A percentile compares a stretch with the other conserved stretches of the same genome.
These are phyloP conservation scores for Kurtzmaniella quercitrusa DNA, from an alignment of 1,139 yeast species.

Conservation along the genomic window DNA sequence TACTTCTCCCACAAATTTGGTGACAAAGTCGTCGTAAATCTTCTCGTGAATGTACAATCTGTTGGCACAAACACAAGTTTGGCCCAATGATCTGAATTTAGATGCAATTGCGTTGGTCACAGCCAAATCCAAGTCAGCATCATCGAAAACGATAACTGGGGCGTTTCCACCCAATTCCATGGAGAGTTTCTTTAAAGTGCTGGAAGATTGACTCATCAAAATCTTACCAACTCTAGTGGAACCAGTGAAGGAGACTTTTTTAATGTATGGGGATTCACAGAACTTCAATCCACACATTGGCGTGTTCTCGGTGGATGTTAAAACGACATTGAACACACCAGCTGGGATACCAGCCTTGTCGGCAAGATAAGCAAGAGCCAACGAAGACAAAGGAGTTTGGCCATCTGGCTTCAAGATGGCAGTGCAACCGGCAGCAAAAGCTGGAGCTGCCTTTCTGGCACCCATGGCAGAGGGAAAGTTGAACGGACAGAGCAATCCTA, in stretches of 20 bases:
- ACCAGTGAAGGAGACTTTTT: constrained; percentile 86
- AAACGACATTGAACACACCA: constrained; percentile 41
- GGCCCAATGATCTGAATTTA: constrained; percentile 74
- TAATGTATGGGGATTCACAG: constrained; percentile 63
- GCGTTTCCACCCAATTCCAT: constrained; percentile 95
- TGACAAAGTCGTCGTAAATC: constrained; percentile 57
- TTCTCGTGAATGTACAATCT: constrained; percentile 62
- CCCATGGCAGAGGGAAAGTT: constrained; percentile 50
- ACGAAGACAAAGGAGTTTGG: constrained; percentile 41
- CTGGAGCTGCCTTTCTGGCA: constrained; percentile 45
- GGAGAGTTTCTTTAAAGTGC: constrained; percentile 77
- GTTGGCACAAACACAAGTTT: constrained; percentile 82
- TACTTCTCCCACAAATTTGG: constrained; percentile 35
- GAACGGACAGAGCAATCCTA: constrained; percentile 46
- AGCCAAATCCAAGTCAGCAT: constrained; percentile 74
- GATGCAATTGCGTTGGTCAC: constrained; percentile 66
- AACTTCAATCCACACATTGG: constrained; percentile 29
- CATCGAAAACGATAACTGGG: constrained; percentile 83
- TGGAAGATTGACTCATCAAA: constrained; percentile 71
- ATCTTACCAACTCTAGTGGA: constrained; percentile 81
- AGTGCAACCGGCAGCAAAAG: constrained; percentile 48
- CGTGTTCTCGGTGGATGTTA: constrained; percentile 31
- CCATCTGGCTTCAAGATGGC: constrained; percentile 44
- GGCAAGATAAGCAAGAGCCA: constrained; percentile 43
- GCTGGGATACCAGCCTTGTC: constrained; percentile 42